phyloP scores from a whole-genome alignment of 1,284 basidiomycete genomes.

The Fomitopsis pinicola region DNA sequence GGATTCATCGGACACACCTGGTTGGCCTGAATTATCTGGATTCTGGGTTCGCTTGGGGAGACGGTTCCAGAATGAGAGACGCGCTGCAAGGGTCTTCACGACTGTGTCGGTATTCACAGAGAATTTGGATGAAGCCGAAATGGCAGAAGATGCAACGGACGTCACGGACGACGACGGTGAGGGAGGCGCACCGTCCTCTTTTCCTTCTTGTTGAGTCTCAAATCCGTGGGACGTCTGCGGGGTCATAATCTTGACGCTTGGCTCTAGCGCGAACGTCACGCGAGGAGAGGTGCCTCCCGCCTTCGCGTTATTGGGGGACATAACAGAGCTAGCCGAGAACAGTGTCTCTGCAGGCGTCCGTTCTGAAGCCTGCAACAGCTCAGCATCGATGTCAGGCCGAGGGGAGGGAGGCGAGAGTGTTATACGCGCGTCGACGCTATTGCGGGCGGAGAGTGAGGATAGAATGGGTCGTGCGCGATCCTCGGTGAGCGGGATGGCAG shows the following conservation, averaged over 20 bases:
- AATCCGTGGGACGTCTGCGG: constrained; percentile 26
- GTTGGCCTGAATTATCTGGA: constrained; percentile 1
- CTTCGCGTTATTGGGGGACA: constrained; percentile 1
- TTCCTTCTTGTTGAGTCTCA: constrained; percentile 13
- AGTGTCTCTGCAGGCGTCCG: constrained; percentile 10
- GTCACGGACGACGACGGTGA: constrained; percentile 47
- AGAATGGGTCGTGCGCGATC: constrained; percentile 51
- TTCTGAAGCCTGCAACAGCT: background rate
- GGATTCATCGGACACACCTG: constrained; percentile 4
- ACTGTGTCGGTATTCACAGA: constrained; percentile 45
- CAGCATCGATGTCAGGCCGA: constrained; percentile 1
- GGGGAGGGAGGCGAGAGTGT: constrained; percentile 35
- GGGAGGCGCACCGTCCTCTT: constrained; percentile 19
- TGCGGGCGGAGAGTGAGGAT: constrained; percentile 45
- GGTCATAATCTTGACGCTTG: constrained; percentile 39
- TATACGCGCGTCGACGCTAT: constrained; percentile 37
- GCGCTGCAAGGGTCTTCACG: constrained; percentile 55
- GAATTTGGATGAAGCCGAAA: constrained; percentile 46
- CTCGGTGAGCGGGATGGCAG: constrained; percentile 61
- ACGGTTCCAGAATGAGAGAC: constrained; percentile 70
- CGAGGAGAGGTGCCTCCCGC: constrained; percentile 21
- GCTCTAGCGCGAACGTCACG: constrained; percentile 45
- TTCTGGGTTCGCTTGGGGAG: constrained; percentile 38
- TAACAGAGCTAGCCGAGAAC: background rate
- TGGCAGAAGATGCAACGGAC: constrained; percentile 35